Conservation (phyloP, 768 basidiomycete species). For the Trametes maxima region DNA sequence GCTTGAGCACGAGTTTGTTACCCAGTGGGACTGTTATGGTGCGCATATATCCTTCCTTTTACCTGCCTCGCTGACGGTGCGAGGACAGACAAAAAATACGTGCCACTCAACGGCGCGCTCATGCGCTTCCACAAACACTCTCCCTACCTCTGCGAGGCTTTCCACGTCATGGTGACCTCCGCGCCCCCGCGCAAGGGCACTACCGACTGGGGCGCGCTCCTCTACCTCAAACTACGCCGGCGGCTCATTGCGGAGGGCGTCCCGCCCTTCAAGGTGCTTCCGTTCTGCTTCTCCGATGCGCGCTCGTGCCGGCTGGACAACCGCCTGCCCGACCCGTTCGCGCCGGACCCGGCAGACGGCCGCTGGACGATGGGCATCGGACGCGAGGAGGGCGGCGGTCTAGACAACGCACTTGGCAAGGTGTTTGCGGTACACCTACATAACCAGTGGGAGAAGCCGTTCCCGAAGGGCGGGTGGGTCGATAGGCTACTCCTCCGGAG, state of each 20-base stretch:
- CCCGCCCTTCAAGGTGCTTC: slow-evolving; percentile 88
- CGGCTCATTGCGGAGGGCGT: slow-evolving; percentile 71
- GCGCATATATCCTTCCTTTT: slow-evolving; percentile 41
- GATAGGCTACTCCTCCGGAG: slow-evolving; percentile 69
- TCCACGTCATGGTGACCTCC: slow-evolving; percentile 84
- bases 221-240: slow-evolving; percentile 92
- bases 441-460: slow-evolving; percentile 93
- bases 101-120: slow-evolving; percentile 87
- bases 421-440: slow-evolving; percentile 92
- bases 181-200: slow-evolving; percentile 73
- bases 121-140: slow-evolving; percentile 92
- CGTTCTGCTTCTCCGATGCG: slow-evolving; percentile 94
- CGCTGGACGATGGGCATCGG: slow-evolving; percentile 71
- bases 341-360: slow-evolving; percentile 44
- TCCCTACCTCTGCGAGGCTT: slow-evolving; percentile 96
- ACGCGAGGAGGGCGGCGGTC: slow-evolving; percentile 59
- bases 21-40: slow-evolving; percentile 99
- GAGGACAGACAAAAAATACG: slow-evolving; percentile 67
- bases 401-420: slow-evolving; percentile 63
- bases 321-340: slow-evolving; percentile 90
- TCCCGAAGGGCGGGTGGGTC: slow-evolving; percentile 86
- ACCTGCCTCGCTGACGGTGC: background rate
- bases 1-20: slow-evolving; percentile 93
- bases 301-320: slow-evolving; percentile 92
- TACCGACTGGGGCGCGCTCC: slow-evolving; percentile 91